phyloP scores from a whole-genome alignment of 352 stramenopile species.

The Phytophthora ohioensis region DNA sequence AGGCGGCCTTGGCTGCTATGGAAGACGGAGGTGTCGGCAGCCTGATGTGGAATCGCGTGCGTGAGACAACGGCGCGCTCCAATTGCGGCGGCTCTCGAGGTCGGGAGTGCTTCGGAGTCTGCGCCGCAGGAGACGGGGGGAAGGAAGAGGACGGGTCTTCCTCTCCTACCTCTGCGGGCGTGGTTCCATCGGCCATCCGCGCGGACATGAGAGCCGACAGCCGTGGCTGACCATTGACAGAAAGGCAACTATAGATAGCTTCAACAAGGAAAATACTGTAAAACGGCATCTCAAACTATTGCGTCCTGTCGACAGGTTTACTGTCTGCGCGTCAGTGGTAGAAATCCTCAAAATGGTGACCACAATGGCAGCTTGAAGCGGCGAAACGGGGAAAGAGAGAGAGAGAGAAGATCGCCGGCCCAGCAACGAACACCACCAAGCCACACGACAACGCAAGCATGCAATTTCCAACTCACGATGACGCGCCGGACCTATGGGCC shows the following conservation, averaged over 20 bases:
- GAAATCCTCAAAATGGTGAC: conserved; percentile 31
- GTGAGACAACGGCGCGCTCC: conserved; percentile 60
- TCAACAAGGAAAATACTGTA: conserved; percentile 17
- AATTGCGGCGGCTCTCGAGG: conserved; percentile 28
- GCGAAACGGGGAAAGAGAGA: neutral
- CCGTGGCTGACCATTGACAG: neutral
- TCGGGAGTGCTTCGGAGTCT: neutral
- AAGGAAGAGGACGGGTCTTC: neutral
- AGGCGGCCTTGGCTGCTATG: conserved; percentile 2
- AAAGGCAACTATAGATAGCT: conserved; percentile 15
- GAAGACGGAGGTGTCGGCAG: conserved; percentile 22
- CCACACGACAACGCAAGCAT: conserved; percentile 18
- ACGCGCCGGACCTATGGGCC: conserved; percentile 39
- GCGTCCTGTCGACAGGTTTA: neutral
- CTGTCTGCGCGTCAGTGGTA: conserved; percentile 11
- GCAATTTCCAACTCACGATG: conserved; percentile 9
- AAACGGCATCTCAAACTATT: conserved; percentile 11
- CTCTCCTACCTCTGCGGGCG: neutral
- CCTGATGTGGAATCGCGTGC: conserved; percentile 66
- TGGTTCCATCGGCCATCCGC: neutral
- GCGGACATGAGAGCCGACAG: conserved; percentile 4
- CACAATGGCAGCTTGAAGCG: conserved; percentile 23
- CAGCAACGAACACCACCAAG: conserved; percentile 13
- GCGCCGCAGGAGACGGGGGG: neutral
- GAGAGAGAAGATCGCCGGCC: conserved; percentile 13